phyloP scores from a whole-genome alignment of 1,139 yeast species.

The Nakaseomyces kungkrabaensis region DNA sequence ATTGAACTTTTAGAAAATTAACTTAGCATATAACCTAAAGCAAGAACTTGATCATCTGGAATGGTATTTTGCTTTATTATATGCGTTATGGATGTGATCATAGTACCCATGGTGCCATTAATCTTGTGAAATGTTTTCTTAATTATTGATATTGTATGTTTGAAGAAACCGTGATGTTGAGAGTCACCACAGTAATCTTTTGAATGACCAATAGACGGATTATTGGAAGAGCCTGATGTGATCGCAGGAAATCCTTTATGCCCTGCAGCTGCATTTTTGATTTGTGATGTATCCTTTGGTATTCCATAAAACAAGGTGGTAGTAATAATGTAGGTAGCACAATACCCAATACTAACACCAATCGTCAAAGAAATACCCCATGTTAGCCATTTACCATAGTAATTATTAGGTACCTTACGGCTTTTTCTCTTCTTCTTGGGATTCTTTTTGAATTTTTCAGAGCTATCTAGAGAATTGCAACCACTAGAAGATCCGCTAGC shows the following conservation, averaged over 20 bases:
- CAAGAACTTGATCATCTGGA: not conserved
- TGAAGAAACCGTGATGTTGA: not conserved
- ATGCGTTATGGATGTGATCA: not conserved
- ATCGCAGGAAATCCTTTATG: not conserved
- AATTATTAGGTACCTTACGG: constrained; percentile 7
- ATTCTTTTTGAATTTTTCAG: not conserved
- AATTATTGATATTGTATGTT: not conserved
- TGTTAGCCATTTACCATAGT: constrained; percentile 17
- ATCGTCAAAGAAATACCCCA: constrained; percentile 25
- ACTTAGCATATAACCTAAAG: constrained; percentile 1
- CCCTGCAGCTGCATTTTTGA: not conserved
- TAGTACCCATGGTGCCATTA: not conserved
- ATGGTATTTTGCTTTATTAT: not conserved
- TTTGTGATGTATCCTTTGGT: not conserved
- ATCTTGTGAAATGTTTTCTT: not conserved
- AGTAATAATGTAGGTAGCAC: constrained; percentile 14
- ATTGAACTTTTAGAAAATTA: not conserved
- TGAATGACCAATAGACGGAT: not conserved
- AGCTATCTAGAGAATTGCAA: constrained; percentile 5
- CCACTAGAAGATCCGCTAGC: constrained; percentile 11
- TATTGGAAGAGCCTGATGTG: not conserved
- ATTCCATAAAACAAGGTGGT: constrained; percentile 6
- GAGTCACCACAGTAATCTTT: not conserved
- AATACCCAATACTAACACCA: constrained; percentile 27
- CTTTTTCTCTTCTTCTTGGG: constrained; percentile 5